phyloP scores from a whole-genome alignment of 345 rosid species.

The Psidium friedrichsthalianum region DNA sequence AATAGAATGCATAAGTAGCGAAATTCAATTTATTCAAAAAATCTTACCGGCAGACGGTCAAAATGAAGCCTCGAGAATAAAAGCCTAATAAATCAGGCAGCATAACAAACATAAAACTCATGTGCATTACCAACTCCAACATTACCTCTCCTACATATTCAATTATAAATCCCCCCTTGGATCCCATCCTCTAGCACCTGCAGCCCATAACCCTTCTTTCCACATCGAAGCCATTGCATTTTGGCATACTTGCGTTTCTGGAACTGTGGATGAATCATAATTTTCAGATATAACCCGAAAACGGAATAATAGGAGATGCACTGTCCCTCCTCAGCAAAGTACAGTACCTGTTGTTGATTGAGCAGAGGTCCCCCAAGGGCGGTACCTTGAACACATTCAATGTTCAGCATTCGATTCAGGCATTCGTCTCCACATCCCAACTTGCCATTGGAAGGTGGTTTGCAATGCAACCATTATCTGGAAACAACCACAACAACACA shows the following conservation, averaged over 20 bases:
- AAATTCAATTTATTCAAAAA: background rate
- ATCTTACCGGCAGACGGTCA: background rate
- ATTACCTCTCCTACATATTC: constrained; percentile 99
- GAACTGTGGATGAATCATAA: constrained; percentile 47
- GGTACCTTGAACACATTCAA: constrained; percentile 90
- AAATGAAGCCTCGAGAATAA: background rate
- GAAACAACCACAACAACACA: background rate
- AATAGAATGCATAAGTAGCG: background rate
- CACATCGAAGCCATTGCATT: constrained; percentile 66
- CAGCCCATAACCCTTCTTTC: constrained; percentile 96
- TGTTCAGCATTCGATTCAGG: constrained; percentile 92
- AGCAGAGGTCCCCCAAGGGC: constrained; percentile 88
- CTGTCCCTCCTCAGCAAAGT: background rate
- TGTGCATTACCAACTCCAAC: background rate
- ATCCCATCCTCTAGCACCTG: constrained; percentile 59
- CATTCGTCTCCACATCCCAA: constrained; percentile 94
- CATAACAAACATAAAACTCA: background rate
- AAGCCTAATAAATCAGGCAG: background rate
- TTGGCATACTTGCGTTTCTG: constrained; percentile 71
- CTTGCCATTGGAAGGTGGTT: constrained; percentile 41
- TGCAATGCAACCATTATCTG: constrained; percentile 96
- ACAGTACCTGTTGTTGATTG: constrained; percentile 84
- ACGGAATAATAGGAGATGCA: background rate
- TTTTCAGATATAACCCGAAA: background rate
- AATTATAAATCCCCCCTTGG: constrained; percentile 72